Conservation (phyloP, 768 basidiomycete genomes). For the Hericium rajendrae region DNA sequence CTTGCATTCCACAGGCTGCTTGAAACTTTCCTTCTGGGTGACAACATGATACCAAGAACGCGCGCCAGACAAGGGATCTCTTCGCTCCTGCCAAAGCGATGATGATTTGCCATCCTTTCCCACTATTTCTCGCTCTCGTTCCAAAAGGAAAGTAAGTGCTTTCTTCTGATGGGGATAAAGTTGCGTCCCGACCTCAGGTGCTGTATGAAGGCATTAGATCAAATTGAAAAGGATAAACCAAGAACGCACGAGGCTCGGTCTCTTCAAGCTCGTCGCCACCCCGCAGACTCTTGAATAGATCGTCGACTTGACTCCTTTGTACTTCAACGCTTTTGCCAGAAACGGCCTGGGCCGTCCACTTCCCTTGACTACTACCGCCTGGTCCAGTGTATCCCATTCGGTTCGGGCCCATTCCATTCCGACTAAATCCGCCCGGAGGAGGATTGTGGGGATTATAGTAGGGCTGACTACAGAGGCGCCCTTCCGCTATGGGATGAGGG, state of each 20-base stretch:
- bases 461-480: conserved; percentile 42
- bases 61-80: conserved; percentile 37
- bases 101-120: conserved; percentile 52
- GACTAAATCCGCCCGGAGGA: conserved; percentile 55
- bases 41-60: conserved; percentile 75
- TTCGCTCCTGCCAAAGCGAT: conserved; percentile 60
- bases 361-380: conserved; percentile 25
- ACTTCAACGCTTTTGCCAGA: conserved; percentile 79
- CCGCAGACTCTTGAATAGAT: conserved; percentile 82
- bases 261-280: conserved; percentile 81
- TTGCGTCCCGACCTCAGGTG: conserved; percentile 64
- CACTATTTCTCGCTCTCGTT: conserved; percentile 64
- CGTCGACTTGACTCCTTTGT: conserved; percentile 88
- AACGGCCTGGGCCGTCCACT: conserved; percentile 50
- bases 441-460: conserved; percentile 90
- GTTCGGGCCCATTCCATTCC: conserved; percentile 27
- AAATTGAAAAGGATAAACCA: conserved; percentile 7
- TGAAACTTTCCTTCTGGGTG: conserved; percentile 64
- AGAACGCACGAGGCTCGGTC: conserved; percentile 72
- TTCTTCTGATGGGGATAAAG: conserved; percentile 98
- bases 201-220: conserved; percentile 27
- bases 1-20: conserved; percentile 64
- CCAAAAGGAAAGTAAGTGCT: conserved; percentile 89
- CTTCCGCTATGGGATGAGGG: conserved; percentile 35
- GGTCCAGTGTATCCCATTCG: conserved; percentile 32